Conservation (phyloP, 2,329 filamentous ascomycete genomes). For the Fusarium sulawesiense region DNA sequence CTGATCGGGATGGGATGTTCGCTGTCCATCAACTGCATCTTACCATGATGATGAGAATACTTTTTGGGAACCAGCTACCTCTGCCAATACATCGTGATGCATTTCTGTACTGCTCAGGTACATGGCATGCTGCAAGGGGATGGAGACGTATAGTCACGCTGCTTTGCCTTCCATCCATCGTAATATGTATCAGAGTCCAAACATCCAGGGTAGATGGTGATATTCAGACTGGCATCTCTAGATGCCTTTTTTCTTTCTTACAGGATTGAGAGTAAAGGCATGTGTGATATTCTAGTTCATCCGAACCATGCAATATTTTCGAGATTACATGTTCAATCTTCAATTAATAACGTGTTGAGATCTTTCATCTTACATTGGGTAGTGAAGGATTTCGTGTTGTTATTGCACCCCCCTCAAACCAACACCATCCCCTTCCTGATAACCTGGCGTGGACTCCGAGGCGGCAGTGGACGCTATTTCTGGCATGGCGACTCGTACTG, state of each 20-base stretch:
- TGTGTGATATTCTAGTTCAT: background rate
- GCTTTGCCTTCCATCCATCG: slow-evolving; percentile 17
- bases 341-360: background rate
- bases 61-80: background rate
- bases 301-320: background rate
- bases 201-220: background rate
- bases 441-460: slow-evolving; percentile 36
- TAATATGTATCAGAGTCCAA: background rate
- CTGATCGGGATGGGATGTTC: slow-evolving; percentile 20
- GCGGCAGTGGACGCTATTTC: slow-evolving; percentile 47
- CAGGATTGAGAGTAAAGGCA: background rate
- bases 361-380: background rate
- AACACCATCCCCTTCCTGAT: slow-evolving; percentile 6
- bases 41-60: slow-evolving; percentile 17
- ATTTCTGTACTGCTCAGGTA: background rate
- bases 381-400: background rate
- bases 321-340: background rate
- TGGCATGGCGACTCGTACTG: slow-evolving; percentile 35
- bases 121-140: slow-evolving; percentile 1
- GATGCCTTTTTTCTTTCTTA: background rate
- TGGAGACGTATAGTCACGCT: slow-evolving; percentile 17
- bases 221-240: background rate
- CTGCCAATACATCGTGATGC: background rate
- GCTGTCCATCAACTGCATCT: background rate
- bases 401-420: background rate